Evolutionary conservation across 2,329 filamentous ascomycete species (phyloP).

Genomic region (Aspergillus ochraceus): DNA sequence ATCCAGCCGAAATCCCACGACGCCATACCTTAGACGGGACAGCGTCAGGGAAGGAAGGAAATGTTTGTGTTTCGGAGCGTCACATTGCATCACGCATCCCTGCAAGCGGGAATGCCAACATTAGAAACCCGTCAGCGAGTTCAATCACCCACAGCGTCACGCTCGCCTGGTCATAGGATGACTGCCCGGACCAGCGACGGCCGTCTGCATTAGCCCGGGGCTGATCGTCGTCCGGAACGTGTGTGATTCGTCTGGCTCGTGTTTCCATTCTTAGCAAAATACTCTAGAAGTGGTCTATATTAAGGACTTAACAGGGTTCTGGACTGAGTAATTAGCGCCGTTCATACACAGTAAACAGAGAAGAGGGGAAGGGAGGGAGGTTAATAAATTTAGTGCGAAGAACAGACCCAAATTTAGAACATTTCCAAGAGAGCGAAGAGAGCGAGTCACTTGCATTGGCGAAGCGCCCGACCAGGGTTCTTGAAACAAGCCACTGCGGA

Average conservation of each 20-base stretch:
- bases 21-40: not conserved
- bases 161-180: not conserved
- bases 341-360: not conserved
- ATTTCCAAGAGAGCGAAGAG: not conserved
- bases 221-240: not conserved
- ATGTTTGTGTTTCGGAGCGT: not conserved
- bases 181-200: conserved; percentile 3
- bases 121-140: conserved; percentile 4
- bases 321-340: conserved; percentile 1
- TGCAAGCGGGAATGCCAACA: conserved; percentile 5
- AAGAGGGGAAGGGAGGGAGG: not conserved
- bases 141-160: not conserved
- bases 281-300: not conserved
- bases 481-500: conserved; percentile 4
- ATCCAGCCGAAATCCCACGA: not conserved
- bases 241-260: conserved; percentile 1
- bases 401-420: conserved; percentile 12
- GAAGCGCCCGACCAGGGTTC: conserved; percentile 1
- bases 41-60: not conserved
- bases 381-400: not conserved
- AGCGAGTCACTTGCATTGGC: conserved; percentile 1
- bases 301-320: not conserved
- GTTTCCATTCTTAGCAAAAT: conserved; percentile 12
- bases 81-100: conserved; percentile 2
- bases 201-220: conserved; percentile 6